Evolutionary conservation across 495 filamentous ascomycete species (phyloP).

Genomic region (Saxophila tyrrhenica): DNA sequence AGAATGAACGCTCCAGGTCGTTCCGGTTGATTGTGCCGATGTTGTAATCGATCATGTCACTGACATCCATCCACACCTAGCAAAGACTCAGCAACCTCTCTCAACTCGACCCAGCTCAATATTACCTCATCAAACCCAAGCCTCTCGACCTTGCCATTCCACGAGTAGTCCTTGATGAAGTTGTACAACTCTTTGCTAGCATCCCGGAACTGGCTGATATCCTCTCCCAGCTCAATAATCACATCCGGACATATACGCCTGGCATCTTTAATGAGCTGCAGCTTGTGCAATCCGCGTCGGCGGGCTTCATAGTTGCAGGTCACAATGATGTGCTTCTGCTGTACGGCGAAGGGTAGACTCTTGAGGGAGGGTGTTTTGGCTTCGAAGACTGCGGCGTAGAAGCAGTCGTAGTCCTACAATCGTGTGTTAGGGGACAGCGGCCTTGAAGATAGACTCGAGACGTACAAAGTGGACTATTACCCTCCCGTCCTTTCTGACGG

Average conservation of each 20-base stretch:
- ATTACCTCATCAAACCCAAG: constrained; percentile 76
- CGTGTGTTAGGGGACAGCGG: too few relatives aligned
- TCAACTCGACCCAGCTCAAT: neutral
- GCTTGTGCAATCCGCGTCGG: constrained; percentile 58
- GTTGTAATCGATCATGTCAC: constrained; percentile 77
- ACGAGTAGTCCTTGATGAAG: constrained; percentile 56
- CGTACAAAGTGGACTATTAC: constrained; percentile 75
- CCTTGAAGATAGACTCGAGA: too few relatives aligned
- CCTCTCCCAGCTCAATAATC: constrained; percentile 75
- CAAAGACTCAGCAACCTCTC: neutral
- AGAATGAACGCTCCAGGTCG: constrained; percentile 58
- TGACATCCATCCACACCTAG: constrained; percentile 62
- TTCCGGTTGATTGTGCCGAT: constrained; percentile 54
- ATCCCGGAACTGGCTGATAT: constrained; percentile 74
- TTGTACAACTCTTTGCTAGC: constrained; percentile 69
- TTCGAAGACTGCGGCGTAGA: constrained; percentile 86
- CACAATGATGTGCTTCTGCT: constrained; percentile 83
- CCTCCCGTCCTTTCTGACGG: constrained; percentile 47
- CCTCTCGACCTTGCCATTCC: constrained; percentile 64
- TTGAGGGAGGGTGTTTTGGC: constrained; percentile 63
- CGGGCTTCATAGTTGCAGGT: constrained; percentile 94
- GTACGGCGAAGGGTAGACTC: constrained; percentile 58
- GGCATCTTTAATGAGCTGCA: constrained; percentile 73
- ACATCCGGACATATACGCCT: constrained; percentile 72
- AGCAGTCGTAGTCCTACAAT: constrained; percentile 79